phyloP scores from a whole-genome alignment of 768 basidiomycete species.

The Saitozyma sp. region DNA sequence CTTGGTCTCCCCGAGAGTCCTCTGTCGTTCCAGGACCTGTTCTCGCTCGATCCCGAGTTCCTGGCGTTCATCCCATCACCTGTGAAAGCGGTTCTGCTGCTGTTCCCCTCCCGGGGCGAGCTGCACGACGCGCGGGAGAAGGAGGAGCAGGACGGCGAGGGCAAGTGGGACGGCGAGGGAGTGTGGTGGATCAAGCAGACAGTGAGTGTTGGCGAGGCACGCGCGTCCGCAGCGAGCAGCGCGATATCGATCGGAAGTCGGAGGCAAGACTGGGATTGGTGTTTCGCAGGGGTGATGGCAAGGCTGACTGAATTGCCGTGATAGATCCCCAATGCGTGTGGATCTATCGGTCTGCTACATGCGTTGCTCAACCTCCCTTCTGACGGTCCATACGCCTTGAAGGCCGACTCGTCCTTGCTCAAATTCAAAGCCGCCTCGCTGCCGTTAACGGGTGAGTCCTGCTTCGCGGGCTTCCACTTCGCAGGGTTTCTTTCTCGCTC shows the following conservation, averaged over 20 bases:
- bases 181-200: constrained; percentile 90
- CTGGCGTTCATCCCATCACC: constrained; percentile 69
- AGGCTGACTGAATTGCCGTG: neutral
- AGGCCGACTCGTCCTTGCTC: constrained; percentile 32
- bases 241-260: no score
- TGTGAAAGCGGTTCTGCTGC: constrained; percentile 77
- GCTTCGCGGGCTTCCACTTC: neutral
- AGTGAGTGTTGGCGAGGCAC: constrained; percentile 54
- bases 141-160: constrained; percentile 63
- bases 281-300: neutral
- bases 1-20: constrained; percentile 42
- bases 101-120: constrained; percentile 71
- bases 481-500: neutral
- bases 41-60: constrained; percentile 59
- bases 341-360: constrained; percentile 82
- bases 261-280: no score
- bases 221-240: neutral
- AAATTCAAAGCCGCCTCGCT: constrained; percentile 45
- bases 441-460: constrained; percentile 29
- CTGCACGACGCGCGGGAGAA: constrained; percentile 59
- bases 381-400: constrained; percentile 41
- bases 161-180: constrained; percentile 57
- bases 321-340: constrained; percentile 80
- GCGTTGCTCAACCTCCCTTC: constrained; percentile 71
- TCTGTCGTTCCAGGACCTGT: constrained; percentile 50